Conservation (phyloP, 352 stramenopile species). For the Pythium dissotocum region DNA sequence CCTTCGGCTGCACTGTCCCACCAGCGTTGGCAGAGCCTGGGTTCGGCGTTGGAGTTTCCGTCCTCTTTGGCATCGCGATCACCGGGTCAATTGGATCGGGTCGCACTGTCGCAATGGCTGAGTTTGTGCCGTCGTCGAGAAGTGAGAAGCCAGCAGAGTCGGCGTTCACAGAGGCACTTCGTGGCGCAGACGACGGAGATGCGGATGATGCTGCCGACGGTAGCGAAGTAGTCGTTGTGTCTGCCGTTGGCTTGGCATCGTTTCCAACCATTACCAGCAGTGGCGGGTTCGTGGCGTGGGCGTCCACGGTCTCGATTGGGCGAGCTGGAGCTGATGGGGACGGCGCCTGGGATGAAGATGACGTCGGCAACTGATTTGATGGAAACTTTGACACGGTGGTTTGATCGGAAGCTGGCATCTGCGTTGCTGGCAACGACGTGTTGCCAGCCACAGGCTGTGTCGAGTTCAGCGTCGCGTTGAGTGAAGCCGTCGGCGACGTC, state of each 20-base stretch:
- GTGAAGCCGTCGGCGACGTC: background rate
- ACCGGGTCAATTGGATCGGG: background rate
- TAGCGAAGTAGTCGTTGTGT: background rate
- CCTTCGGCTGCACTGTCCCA: background rate
- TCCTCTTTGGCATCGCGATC: background rate
- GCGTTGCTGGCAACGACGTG: background rate
- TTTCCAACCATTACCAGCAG: background rate
- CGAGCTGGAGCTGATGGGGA: background rate
- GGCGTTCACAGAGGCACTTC: background rate
- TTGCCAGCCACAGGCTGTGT: background rate
- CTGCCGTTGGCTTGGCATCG: background rate
- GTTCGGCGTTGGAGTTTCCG: background rate
- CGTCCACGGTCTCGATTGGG: background rate
- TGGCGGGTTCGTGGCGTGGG: background rate
- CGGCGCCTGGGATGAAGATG: background rate
- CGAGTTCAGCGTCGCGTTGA: background rate
- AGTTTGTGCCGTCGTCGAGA: background rate
- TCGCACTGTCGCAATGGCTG: background rate
- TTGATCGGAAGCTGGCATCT: background rate
- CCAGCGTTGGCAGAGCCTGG: background rate
- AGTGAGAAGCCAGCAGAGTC: background rate
- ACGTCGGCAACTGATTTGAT: background rate
- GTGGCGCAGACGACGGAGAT: background rate
- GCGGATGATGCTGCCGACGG: background rate
- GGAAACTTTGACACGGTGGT: background rate